These are phyloP conservation scores for Myriosclerotinia curreyana DNA, from an alignment of 2,329 filamentous ascomycete species.

Conservation along the genomic window DNA sequence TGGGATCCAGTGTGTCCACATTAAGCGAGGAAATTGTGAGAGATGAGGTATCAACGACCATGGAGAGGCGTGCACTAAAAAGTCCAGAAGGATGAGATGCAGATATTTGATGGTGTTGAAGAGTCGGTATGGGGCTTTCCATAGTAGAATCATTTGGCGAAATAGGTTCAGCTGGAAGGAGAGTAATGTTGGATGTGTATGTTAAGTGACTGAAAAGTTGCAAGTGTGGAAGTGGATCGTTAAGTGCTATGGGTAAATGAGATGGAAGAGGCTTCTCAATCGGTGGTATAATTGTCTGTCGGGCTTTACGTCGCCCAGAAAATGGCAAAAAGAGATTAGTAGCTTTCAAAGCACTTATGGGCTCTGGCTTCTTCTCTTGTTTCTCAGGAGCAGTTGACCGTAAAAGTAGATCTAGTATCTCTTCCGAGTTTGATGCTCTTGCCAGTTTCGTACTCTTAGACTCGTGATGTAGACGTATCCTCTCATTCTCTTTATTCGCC, in stretches of 20 bases:
- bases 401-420: slow-evolving; percentile 33
- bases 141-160: slow-evolving; percentile 27
- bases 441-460: slow-evolving; percentile 41
- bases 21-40: slow-evolving; percentile 52
- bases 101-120: slow-evolving; percentile 57
- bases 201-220: slow-evolving; percentile 67
- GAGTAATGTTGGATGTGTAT: slow-evolving; percentile 54
- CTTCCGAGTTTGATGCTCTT: slow-evolving; percentile 44
- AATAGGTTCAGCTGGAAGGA: slow-evolving; percentile 41
- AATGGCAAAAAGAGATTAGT: slow-evolving; percentile 39
- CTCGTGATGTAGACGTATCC: slow-evolving; percentile 46
- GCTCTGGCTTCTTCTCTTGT: slow-evolving; percentile 25
- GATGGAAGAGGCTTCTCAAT: slow-evolving; percentile 50
- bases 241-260: slow-evolving; percentile 61
- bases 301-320: slow-evolving; percentile 27
- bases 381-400: slow-evolving; percentile 30
- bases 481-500: slow-evolving; percentile 56
- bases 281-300: slow-evolving; percentile 38
- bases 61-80: slow-evolving; percentile 55
- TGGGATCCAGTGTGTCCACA: slow-evolving; percentile 55
- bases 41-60: slow-evolving; percentile 55
- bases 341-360: slow-evolving; percentile 36
- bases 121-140: slow-evolving; percentile 37
- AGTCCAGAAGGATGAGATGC: slow-evolving; percentile 48
- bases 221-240: slow-evolving; percentile 66